These are phyloP conservation scores for Flaveria brownii DNA, from an alignment of 129 eudicot species.

Conservation along the genomic window DNA sequence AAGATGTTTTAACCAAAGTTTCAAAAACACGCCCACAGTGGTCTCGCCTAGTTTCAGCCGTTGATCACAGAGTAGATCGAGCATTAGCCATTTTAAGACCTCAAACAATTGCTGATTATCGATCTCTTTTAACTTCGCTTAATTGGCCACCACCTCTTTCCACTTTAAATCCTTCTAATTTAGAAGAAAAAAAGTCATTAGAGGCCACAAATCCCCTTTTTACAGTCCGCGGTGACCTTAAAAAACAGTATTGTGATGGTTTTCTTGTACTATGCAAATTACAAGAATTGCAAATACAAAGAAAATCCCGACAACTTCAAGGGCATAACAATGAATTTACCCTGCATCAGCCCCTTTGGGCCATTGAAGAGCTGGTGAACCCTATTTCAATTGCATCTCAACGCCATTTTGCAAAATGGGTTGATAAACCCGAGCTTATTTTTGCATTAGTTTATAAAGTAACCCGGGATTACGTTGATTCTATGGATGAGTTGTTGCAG, in stretches of 20 bases:
- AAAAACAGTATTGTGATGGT: constrained; percentile 72
- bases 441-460: constrained; percentile 81
- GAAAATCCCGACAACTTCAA: constrained; percentile 85
- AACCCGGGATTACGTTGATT: constrained; percentile 82
- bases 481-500: constrained; percentile 89
- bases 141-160: constrained; percentile 95
- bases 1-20: constrained; percentile 64
- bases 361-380: constrained; percentile 94
- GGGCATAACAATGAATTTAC: constrained; percentile 58
- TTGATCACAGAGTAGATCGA: constrained; percentile 91
- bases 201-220: constrained; percentile 71
- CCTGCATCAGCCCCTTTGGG: constrained; percentile 85
- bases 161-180: constrained; percentile 49
- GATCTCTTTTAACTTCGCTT: constrained; percentile 75
- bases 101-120: constrained; percentile 91
- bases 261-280: constrained; percentile 83
- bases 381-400: constrained; percentile 84
- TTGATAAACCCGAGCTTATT: constrained; percentile 78
- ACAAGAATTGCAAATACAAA: constrained; percentile 77
- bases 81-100: constrained; percentile 87
- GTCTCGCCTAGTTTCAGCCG: constrained; percentile 75
- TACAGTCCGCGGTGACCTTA: constrained; percentile 71
- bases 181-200: constrained; percentile 43
- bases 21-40: constrained; percentile 81
- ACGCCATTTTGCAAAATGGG: constrained; percentile 82